Conservation (phyloP, 495 filamentous ascomycete species). For the Penicillium malachiteum region DNA sequence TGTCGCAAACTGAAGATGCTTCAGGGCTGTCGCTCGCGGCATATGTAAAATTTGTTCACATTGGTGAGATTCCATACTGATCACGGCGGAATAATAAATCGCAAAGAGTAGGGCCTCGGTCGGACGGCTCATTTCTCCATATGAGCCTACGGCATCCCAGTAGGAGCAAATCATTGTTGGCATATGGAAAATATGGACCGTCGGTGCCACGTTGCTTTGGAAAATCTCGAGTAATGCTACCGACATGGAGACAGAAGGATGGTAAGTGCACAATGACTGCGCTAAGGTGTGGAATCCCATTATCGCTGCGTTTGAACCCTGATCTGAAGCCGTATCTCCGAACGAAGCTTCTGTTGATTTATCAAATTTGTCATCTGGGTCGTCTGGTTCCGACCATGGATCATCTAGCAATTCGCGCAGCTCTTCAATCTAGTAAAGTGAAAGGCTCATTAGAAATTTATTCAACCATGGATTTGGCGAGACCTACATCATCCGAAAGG, state of each 20-base stretch:
- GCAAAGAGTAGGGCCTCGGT: constrained; percentile 68
- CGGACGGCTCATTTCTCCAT: constrained; percentile 33
- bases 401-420: constrained; percentile 59
- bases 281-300: constrained; percentile 50
- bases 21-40: constrained; percentile 3
- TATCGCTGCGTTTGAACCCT: constrained; percentile 37
- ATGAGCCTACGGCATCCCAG: constrained; percentile 37
- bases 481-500: constrained; percentile 66
- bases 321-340: constrained; percentile 9
- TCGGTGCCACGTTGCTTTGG: constrained; percentile 60
- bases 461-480: background rate
- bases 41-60: constrained; percentile 2
- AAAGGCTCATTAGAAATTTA: background rate
- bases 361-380: background rate
- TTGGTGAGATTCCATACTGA: constrained; percentile 49
- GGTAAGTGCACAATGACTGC: constrained; percentile 20
- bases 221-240: constrained; percentile 62
- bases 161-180: constrained; percentile 50
- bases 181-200: constrained; percentile 62
- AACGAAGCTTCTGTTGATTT: too few species aligned
- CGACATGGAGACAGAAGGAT: constrained; percentile 57
- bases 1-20: constrained; percentile 55
- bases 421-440: constrained; percentile 47
- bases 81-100: constrained; percentile 69
- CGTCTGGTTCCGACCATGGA: constrained; percentile 14